These are phyloP conservation scores for Daldinia sp. DNA, from an alignment of 2,329 filamentous ascomycete species.

Conservation along the genomic window DNA sequence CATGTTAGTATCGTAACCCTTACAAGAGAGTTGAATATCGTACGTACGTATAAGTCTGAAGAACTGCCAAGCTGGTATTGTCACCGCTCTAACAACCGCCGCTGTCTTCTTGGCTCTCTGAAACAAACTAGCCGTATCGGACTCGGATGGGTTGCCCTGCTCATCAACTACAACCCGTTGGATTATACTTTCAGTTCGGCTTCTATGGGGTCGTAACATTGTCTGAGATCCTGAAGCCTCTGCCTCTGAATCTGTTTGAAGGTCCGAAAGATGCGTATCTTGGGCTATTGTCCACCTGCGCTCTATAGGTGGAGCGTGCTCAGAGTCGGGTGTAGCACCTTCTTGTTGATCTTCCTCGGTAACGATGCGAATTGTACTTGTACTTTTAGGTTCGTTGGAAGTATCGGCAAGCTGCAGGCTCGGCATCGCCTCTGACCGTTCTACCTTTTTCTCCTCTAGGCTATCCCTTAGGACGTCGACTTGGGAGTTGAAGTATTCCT, in stretches of 20 bases:
- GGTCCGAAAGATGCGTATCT: constrained; percentile 19
- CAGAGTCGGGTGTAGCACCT: constrained; percentile 36
- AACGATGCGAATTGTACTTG: constrained; percentile 54
- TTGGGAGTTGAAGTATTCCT: constrained; percentile 93
- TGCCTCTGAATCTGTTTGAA: constrained; percentile 36
- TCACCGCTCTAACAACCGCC: constrained; percentile 79
- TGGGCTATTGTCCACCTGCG: constrained; percentile 53
- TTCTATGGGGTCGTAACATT: constrained; percentile 49
- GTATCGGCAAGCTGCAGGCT: constrained; percentile 43
- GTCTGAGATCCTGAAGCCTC: constrained; percentile 36
- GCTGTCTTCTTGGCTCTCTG: constrained; percentile 60
- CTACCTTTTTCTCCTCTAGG: constrained; percentile 62
- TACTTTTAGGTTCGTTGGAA: constrained; percentile 48
- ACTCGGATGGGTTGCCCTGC: constrained; percentile 58
- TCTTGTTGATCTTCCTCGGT: constrained; percentile 44
- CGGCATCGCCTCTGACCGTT: constrained; percentile 52
- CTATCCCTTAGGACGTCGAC: constrained; percentile 88
- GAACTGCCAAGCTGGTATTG: constrained; percentile 98
- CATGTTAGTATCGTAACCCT: constrained; percentile 51
- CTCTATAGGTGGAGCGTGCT: constrained; percentile 48
- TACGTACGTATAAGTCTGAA: constrained; percentile 91
- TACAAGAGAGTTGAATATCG: constrained; percentile 50
- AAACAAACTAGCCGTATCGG: constrained; percentile 58
- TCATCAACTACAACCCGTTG: constrained; percentile 69
- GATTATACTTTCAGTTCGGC: constrained; percentile 68